Evolutionary conservation across 2,329 filamentous ascomycete species (phyloP).

Genomic region (Microascus cirrosus): DNA sequence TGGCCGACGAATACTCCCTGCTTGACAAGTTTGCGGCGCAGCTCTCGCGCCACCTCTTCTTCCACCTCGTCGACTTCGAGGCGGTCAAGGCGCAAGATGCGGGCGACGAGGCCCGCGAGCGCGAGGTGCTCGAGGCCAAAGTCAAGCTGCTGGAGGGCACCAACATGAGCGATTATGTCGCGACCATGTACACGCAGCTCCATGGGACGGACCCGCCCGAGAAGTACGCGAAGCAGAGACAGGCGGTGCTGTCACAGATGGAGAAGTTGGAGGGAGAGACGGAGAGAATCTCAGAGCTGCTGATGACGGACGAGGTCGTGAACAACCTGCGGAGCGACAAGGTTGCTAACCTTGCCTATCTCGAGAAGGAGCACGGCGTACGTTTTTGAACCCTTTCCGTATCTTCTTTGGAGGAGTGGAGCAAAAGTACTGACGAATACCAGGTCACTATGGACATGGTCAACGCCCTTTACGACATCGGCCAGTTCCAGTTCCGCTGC

Average conservation of each 20-base stretch:
- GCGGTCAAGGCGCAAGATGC: constrained; percentile 72
- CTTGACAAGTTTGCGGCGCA: constrained; percentile 65
- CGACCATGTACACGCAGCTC: constrained; percentile 81
- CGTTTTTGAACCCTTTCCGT: constrained; percentile 20
- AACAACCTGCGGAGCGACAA: constrained; percentile 90
- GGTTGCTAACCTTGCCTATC: constrained; percentile 94
- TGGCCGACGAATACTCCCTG: constrained; percentile 10
- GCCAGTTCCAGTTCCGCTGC: constrained; percentile 96
- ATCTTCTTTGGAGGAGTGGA: neutral
- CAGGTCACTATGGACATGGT: constrained; percentile 90
- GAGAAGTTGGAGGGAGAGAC: constrained; percentile 80
- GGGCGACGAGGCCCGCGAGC: constrained; percentile 43
- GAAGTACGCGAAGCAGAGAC: constrained; percentile 80
- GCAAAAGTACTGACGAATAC: neutral
- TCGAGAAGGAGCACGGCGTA: constrained; percentile 92
- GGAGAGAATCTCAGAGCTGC: constrained; percentile 74
- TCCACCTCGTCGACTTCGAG: constrained; percentile 89
- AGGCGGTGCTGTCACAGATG: constrained; percentile 75
- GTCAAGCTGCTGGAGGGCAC: constrained; percentile 92
- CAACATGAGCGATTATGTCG: constrained; percentile 98
- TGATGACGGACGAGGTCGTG: constrained; percentile 83
- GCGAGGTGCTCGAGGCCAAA: constrained; percentile 73
- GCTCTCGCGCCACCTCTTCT: constrained; percentile 92
- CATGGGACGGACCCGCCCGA: constrained; percentile 68
- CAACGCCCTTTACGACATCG: constrained; percentile 88